These are phyloP conservation scores for Heterobasidion occidentale DNA, from an alignment of 1,284 basidiomycete genomes.

Conservation along the genomic window DNA sequence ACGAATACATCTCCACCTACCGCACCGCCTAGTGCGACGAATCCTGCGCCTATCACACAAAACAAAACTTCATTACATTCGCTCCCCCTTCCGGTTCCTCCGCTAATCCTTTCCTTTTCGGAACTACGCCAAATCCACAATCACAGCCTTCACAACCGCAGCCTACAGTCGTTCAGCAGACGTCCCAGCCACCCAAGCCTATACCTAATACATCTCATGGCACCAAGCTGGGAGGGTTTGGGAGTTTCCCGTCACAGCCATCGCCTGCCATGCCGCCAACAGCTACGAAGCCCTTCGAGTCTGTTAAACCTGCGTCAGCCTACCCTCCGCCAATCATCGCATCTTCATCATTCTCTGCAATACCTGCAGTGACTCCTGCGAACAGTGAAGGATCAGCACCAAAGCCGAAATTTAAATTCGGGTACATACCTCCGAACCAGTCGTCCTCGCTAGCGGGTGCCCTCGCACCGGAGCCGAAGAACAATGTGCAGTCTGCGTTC, in stretches of 20 bases:
- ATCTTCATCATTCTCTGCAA: neutral
- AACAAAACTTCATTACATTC: neutral
- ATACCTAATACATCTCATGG: neutral
- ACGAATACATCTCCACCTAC: constrained; percentile 1
- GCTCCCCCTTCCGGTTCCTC: neutral
- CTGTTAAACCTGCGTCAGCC: neutral
- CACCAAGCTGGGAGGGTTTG: neutral
- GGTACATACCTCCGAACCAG: constrained; percentile 7
- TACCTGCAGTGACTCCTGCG: constrained; percentile 3
- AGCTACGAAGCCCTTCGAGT: neutral
- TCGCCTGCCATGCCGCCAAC: neutral
- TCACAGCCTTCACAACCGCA: neutral
- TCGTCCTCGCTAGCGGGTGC: constrained; percentile 5
- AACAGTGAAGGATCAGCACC: constrained; percentile 3
- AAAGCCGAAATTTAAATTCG: constrained; percentile 24
- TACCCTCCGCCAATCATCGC: neutral
- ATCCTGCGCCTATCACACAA: neutral
- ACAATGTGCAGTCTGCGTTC: neutral
- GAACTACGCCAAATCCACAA: neutral
- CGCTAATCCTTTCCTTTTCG: neutral
- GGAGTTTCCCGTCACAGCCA: neutral
- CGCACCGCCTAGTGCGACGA: constrained; percentile 1
- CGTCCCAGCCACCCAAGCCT: neutral
- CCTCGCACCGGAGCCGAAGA: neutral
- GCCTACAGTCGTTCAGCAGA: neutral